Evolutionary conservation across 352 stramenopile genomes (phyloP).

Genomic region (Phytophthora pini): DNA sequence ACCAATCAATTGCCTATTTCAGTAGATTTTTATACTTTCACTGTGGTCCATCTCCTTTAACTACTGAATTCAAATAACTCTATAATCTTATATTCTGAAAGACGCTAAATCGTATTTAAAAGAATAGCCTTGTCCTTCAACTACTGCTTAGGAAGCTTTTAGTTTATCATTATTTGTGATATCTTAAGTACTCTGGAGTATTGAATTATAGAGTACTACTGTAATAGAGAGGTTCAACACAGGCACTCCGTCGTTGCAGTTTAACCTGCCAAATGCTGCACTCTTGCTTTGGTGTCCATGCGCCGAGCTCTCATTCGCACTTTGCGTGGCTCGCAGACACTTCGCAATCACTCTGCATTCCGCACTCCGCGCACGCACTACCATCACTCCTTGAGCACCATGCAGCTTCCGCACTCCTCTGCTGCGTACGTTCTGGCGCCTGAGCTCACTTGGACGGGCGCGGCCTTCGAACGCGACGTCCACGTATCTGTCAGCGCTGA

Average conservation of each 20-base stretch:
- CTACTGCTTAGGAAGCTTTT: no score
- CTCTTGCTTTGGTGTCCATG: slow-evolving; percentile 32
- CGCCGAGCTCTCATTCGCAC: slow-evolving; percentile 29
- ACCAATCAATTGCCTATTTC: slow-evolving; percentile 31
- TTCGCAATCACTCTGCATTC: slow-evolving; percentile 18
- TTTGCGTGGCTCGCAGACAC: slow-evolving; percentile 26
- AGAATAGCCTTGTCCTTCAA: no score
- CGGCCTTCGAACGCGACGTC: slow-evolving; percentile 59
- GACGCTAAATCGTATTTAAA: no score
- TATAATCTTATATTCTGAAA: no score
- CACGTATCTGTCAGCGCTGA: slow-evolving; percentile 57
- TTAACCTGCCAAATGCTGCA: slow-evolving; percentile 6
- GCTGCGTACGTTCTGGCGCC: slow-evolving; percentile 60
- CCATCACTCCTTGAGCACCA: slow-evolving; percentile 31
- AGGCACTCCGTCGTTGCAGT: slow-evolving; percentile 6
- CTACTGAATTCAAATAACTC: slow-evolving; percentile 4
- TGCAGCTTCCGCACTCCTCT: slow-evolving; percentile 24
- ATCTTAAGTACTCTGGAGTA: no score
- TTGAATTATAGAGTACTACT: no score
- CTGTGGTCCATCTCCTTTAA: slow-evolving; percentile 11
- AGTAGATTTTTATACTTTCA: not conserved
- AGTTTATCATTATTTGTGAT: no score
- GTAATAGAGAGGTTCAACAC: no score
- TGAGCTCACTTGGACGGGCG: slow-evolving; percentile 75
- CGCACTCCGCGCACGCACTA: slow-evolving; percentile 1